Evolutionary conservation across 345 rosid genomes (phyloP).

Genomic region (Lepidium aucheri): DNA sequence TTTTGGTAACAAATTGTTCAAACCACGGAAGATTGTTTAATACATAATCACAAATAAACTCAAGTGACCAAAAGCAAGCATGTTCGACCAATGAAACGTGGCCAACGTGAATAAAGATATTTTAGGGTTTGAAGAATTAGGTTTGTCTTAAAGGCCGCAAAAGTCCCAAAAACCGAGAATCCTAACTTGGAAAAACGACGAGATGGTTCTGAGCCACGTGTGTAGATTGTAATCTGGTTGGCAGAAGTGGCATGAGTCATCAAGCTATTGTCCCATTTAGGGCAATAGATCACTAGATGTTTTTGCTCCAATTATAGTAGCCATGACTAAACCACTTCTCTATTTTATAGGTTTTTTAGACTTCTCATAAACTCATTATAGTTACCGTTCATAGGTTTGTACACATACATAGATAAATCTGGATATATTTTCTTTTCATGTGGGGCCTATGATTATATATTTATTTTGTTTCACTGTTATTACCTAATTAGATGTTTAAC

Average conservation of each 20-base stretch:
- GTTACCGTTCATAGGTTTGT: neutral
- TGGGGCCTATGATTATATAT: no score
- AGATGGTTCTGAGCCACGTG: slow-evolving; percentile 4
- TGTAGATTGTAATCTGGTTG: slow-evolving; percentile 10
- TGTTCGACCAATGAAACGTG: slow-evolving; percentile 2
- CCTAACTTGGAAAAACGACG: slow-evolving; percentile 10
- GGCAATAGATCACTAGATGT: neutral
- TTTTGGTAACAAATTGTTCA: neutral
- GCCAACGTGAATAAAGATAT: neutral
- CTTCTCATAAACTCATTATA: neutral
- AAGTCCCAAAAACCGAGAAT: slow-evolving; percentile 6
- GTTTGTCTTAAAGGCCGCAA: slow-evolving; percentile 9
- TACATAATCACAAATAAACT: neutral
- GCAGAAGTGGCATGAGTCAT: slow-evolving; percentile 10
- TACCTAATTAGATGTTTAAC: no score
- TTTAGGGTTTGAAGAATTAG: neutral
- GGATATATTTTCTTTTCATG: no score
- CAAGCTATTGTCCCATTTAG: slow-evolving; percentile 4
- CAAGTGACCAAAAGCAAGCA: neutral
- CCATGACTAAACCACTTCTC: neutral
- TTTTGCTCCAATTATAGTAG: slow-evolving; percentile 12
- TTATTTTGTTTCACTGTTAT: no score
- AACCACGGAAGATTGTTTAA: neutral
- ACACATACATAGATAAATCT: neutral
- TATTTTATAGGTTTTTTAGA: neutral